Base-by-base conservation (phyloP, 1,284 basidiomycete genomes). In the Waitea zeae region DNA sequence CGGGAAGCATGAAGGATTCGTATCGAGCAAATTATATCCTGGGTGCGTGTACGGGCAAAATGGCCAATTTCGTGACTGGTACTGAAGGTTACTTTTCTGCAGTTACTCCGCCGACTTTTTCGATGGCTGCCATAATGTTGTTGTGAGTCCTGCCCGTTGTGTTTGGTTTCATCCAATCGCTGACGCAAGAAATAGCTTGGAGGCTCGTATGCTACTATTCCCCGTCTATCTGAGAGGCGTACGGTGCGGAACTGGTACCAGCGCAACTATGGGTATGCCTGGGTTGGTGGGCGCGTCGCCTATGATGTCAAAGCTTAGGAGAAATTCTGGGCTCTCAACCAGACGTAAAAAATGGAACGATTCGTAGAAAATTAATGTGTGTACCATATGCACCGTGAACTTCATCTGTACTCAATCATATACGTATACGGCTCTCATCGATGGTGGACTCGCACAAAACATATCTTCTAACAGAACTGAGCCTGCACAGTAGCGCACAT, bases 31-130 rank as follows among this genome's bases (percentile, higher is more conserved):
- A 32, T 52, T 92, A 36, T 96, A 95, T 50, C 89, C 90, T 17
- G 89, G n/a, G n/a, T n/a, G n/a, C n/a, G 83, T 22, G 20, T 18
- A 12, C 14, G 20, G 33, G 20, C 33, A 26, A 15, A 4, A 7
- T 32, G 13, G 20, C 36, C 4, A 38, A 33, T 34, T 40, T 42
- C 37, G 44, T 30, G 13, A 3, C 44, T 77, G 73, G 12, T n/a
- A n/a, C n/a, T n/a, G n/a, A n/a, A n/a, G n/a, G n/a, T n/a, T n/a
- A n/a, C n/a, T n/a, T n/a, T n/a, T n/a, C n/a, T n/a, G n/a, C n/a
- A n/a, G 24, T 26, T 93, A 87, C 50, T 87, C 84, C 32, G 59
- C 67, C 47, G 89, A 96, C 59, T 89, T 93, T 61, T 86, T 87
- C 50, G 89, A 93, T 52, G 67, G 59, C n/a, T 65, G 70, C 45